A percentile compares a stretch with the other conserved stretches of the same genome.
These are phyloP conservation scores for Mycena maculata DNA, from an alignment of 768 basidiomycete genomes.

Conservation along the genomic window DNA sequence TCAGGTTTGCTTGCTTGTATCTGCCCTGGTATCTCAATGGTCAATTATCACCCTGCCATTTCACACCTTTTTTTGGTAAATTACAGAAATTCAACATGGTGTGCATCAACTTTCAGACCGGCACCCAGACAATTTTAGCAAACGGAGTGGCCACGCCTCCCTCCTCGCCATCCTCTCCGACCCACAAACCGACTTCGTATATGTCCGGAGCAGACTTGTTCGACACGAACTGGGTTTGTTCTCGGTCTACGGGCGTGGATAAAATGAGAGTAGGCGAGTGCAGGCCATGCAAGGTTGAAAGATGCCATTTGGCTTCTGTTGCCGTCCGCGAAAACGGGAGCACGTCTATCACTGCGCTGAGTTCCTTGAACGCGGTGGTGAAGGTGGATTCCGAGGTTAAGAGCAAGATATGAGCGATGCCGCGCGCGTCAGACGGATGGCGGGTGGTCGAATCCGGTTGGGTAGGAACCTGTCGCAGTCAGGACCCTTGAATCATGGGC, in stretches of 20 bases:
- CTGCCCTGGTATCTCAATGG: too few species aligned
- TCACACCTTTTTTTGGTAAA: too few species aligned
- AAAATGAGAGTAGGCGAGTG: constrained; percentile 45
- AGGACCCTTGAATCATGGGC: neutral
- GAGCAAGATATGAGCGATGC: constrained; percentile 63
- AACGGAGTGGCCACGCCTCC: constrained; percentile 57
- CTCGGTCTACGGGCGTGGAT: constrained; percentile 46
- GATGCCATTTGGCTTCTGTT: constrained; percentile 52
- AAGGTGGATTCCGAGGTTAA: constrained; percentile 49
- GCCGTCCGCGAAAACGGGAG: constrained; percentile 43
- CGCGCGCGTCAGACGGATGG: constrained; percentile 63
- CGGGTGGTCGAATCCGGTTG: constrained; percentile 57
- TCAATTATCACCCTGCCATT: too few species aligned
- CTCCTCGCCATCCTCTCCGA: constrained; percentile 44
- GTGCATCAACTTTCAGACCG: neutral
- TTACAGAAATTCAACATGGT: too few species aligned
- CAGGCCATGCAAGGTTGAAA: constrained; percentile 49
- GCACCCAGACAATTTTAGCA: constrained; percentile 60
- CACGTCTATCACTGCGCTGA: constrained; percentile 62
- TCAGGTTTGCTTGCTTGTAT: too few species aligned
- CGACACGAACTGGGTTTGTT: constrained; percentile 48
- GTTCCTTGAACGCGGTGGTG: constrained; percentile 45
- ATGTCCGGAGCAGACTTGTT: constrained; percentile 49
- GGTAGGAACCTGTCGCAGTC: constrained; percentile 57
- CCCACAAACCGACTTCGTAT: constrained; percentile 65